Evolutionary conservation across 768 basidiomycete genomes (phyloP), one percentile per base, ranked within the genome.

Genomic region (Podaxis sp.): DNA sequence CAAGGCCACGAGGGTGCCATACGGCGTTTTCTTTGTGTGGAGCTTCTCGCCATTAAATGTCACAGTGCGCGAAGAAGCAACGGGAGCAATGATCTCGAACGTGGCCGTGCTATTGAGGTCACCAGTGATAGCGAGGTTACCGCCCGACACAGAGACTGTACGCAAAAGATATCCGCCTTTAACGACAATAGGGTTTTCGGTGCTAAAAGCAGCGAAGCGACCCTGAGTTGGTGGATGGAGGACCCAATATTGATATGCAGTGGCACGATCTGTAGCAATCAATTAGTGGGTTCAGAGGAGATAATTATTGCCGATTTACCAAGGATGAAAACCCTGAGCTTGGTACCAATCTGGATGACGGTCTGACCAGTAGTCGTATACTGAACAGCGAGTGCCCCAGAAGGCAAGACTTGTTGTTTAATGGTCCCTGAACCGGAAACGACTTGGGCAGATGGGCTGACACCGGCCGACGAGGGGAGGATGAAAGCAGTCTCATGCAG

Each of bases 161-260:
- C 82, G 77, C 26, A 82, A 67, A 46, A 83, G 73, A 53, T 83
- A 83, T 36, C 81, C 81, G 60, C 82, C 81, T 66, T 80, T 81
- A 38, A 83, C 72, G 49, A 81, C 75, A 52, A 82, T 75, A 1
- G 82, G 77, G 65, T 80, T 76, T 41, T 77, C 67, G 4, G 75
- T 82, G 59, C 68, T 77, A 56, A 74, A 80, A 15, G 71, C 67
- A 30, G 74, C 71, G 49, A 78, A 78, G 13, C 73, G 56, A 26
- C 80, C 77, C 2, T 68, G 65, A 11, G 77, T 70, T 20, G 77
- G 74, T 0, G 77, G 80, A 58, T 83, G 76, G 63, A 83, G 70
- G 33, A 81, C 76, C 82, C 83, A 84, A 68, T 82, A 82, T 60
- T 82, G 73, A 62, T 84, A 84, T 4, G 83, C 83, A 37, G 75